Conservation (phyloP, 768 basidiomycete genomes). For the Podaxis pistillaris region DNA sequence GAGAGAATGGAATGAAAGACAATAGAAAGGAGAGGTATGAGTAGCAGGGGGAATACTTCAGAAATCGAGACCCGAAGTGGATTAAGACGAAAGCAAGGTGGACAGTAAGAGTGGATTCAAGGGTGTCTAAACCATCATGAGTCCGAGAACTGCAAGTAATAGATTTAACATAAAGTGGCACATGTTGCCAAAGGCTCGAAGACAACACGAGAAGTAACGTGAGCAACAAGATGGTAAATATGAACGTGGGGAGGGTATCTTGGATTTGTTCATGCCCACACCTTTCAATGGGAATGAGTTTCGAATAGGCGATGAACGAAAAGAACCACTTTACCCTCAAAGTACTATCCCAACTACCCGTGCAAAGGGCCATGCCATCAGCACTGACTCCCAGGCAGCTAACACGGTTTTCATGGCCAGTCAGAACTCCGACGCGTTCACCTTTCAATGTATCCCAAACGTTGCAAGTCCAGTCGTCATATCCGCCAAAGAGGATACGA, state of each 20-base stretch:
- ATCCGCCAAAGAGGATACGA: slow-evolving; percentile 95
- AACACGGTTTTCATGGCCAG: slow-evolving; percentile 97
- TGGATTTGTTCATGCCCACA: slow-evolving; percentile 69
- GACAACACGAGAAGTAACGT: slow-evolving; percentile 18
- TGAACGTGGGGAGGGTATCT: not conserved
- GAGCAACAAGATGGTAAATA: slow-evolving; percentile 3
- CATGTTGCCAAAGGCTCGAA: slow-evolving; percentile 24
- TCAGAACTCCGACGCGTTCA: slow-evolving; percentile 95
- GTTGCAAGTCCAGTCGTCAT: slow-evolving; percentile 99
- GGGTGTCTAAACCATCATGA: slow-evolving; percentile 22
- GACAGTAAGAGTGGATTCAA: slow-evolving; percentile 3
- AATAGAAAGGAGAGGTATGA: slow-evolving; percentile 12
- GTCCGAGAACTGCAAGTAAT: slow-evolving; percentile 50
- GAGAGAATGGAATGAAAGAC: not conserved
- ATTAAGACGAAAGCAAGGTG: slow-evolving; percentile 23
- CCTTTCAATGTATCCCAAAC: slow-evolving; percentile 99
- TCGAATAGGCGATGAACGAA: slow-evolving; percentile 9
- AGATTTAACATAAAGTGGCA: slow-evolving; percentile 46
- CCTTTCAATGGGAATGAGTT: slow-evolving; percentile 39
- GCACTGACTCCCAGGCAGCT: slow-evolving; percentile 94
- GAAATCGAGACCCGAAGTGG: slow-evolving; percentile 27
- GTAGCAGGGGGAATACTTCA: slow-evolving; percentile 14
- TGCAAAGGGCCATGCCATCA: slow-evolving; percentile 98
- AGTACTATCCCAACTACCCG: slow-evolving; percentile 97
- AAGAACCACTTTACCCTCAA: slow-evolving; percentile 66